Evolutionary conservation across 139 green algal species (phyloP).

Genomic region (Prasinococcaceae sp.): DNA sequence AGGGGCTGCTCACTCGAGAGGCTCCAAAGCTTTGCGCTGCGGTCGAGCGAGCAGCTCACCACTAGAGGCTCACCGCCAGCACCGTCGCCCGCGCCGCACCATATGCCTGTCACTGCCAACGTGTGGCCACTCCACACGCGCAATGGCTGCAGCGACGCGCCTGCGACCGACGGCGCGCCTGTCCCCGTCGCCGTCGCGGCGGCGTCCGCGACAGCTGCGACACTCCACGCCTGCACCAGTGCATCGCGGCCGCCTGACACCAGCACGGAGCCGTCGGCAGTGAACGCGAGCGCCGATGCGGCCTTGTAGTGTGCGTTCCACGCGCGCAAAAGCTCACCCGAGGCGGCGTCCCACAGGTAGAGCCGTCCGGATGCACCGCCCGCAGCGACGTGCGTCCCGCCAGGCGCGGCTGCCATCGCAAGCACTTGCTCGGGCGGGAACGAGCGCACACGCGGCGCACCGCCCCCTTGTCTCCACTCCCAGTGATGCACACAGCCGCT

Average conservation of each 20-base stretch:
- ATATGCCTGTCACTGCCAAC: conserved; percentile 51
- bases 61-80: conserved; percentile 32
- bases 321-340: conserved; percentile 44
- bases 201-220: conserved; percentile 51
- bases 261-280: conserved; percentile 33
- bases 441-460: too few relatives aligned
- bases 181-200: conserved; percentile 11
- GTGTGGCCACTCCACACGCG: conserved; percentile 59
- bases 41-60: conserved; percentile 46
- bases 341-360: conserved; percentile 59
- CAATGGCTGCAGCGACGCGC: neutral
- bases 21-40: conserved; percentile 36
- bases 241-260: conserved; percentile 60
- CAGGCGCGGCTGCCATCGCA: conserved; percentile 30
- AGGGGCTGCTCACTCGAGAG: conserved; percentile 32
- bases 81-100: conserved; percentile 19
- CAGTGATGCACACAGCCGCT: too few relatives aligned
- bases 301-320: conserved; percentile 75
- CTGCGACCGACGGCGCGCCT: neutral
- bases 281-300: conserved; percentile 48
- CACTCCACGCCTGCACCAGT: conserved; percentile 47
- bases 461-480: too few relatives aligned
- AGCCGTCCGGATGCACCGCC: conserved; percentile 50
- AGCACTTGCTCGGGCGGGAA: conserved; percentile 46
- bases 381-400: conserved; percentile 37